Conservation (phyloP, 495 filamentous ascomycete genomes). For the Podospora sp. region DNA sequence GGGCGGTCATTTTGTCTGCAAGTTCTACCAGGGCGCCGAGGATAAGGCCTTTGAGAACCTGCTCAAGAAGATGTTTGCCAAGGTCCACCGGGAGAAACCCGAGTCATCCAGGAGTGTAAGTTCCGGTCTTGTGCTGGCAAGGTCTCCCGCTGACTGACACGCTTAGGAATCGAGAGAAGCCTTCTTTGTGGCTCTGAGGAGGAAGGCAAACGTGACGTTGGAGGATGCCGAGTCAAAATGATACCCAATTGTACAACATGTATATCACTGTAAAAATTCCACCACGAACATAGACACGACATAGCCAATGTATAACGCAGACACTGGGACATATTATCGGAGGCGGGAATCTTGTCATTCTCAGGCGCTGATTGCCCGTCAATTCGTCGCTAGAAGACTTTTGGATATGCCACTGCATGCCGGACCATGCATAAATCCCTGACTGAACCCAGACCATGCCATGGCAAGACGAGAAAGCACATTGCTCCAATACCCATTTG, state of each 20-base stretch:
- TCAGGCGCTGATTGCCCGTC: constrained; percentile 9
- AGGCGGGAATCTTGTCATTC: constrained; percentile 1
- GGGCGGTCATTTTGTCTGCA: constrained; percentile 91
- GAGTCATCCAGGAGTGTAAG: constrained; percentile 83
- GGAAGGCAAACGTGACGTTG: constrained; percentile 51
- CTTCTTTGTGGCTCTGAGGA: constrained; percentile 77
- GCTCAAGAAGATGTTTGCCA: constrained; percentile 72
- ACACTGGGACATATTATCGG: neutral
- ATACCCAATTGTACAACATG: neutral
- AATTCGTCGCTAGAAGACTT: constrained; percentile 23
- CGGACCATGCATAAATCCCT: constrained; percentile 20
- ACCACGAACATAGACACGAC: neutral
- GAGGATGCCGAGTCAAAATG: constrained; percentile 24
- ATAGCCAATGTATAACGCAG: neutral
- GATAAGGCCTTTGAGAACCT: constrained; percentile 74
- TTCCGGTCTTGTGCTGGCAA: constrained; percentile 12
- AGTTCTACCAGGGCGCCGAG: constrained; percentile 91
- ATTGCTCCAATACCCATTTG: constrained; percentile 16
- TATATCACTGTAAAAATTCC: constrained; percentile 13
- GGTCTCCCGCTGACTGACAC: neutral
- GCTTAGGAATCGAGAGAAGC: constrained; percentile 84
- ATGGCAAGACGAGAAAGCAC: constrained; percentile 11
- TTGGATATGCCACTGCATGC: constrained; percentile 22
- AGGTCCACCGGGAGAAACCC: constrained; percentile 84
- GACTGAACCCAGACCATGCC: constrained; percentile 12